These are phyloP conservation scores for Narthecium ossifragum DNA, from an alignment of 106 monocot species.

Conservation along the genomic window DNA sequence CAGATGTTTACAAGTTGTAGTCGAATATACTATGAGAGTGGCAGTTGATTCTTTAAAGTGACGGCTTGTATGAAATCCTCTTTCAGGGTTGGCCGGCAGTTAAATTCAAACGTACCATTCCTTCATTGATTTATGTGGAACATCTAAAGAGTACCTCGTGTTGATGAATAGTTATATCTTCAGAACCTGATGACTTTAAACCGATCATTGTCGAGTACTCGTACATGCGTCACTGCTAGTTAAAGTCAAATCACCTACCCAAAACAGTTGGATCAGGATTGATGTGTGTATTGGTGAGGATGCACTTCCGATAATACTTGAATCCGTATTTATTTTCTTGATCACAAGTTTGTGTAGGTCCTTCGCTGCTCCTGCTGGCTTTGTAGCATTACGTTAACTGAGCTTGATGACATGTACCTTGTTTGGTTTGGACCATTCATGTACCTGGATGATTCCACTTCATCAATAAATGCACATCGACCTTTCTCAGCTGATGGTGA, in stretches of 20 bases:
- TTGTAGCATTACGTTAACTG: background rate
- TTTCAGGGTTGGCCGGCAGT: constrained; percentile 33
- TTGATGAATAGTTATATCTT: background rate
- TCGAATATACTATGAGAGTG: background rate
- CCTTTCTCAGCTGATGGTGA: background rate
- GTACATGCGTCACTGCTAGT: background rate
- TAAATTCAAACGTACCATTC: constrained; percentile 17
- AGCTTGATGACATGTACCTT: background rate
- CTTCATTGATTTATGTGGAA: constrained; percentile 8
- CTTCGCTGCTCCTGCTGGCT: constrained; percentile 4
- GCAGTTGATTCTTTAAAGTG: constrained; percentile 5
- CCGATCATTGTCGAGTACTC: background rate
- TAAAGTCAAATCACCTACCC: background rate
- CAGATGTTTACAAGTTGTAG: background rate
- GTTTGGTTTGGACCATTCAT: background rate
- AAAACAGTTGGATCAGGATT: background rate
- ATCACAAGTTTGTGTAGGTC: too few relatives aligned
- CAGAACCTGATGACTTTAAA: background rate
- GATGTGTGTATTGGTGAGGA: constrained; percentile 5
- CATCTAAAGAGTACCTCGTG: constrained; percentile 4
- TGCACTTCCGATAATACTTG: background rate
- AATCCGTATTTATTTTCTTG: background rate
- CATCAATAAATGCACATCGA: background rate
- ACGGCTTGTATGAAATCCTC: constrained; percentile 12
- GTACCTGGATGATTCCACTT: background rate